Evolutionary conservation across 148 eudicot genomes (phyloP).

Genomic region (Polygonum maritimum): DNA sequence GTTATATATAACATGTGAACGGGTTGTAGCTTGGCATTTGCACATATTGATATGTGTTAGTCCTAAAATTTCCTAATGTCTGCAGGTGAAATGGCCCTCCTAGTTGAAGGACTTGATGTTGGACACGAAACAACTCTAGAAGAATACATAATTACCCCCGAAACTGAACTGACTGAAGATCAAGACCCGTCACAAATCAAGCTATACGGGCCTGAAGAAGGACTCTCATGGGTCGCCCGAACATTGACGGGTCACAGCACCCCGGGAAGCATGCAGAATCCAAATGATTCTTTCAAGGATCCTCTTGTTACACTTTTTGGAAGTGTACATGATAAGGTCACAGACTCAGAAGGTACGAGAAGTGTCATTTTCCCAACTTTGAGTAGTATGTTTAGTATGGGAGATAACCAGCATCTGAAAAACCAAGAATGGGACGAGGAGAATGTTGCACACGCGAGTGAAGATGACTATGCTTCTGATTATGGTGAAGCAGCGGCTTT

Average conservation of each 20-base stretch:
- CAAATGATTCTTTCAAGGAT: conserved; percentile 35
- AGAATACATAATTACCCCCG: conserved; percentile 56
- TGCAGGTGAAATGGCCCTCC: conserved; percentile 26
- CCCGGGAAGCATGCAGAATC: conserved; percentile 45
- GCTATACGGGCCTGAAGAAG: conserved; percentile 67
- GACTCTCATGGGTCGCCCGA: conserved; percentile 75
- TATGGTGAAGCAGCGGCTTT: conserved; percentile 23
- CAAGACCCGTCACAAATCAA: conserved; percentile 33
- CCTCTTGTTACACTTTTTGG: conserved; percentile 73
- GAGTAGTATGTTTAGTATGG: conserved; percentile 64
- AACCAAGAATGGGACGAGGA: conserved; percentile 53
- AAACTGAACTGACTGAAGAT: conserved; percentile 36
- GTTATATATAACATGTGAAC: background rate
- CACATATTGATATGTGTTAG: background rate
- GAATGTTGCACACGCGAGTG: conserved; percentile 16
- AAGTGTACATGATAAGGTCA: conserved; percentile 68
- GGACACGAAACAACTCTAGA: conserved; percentile 64
- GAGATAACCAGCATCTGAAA: conserved; percentile 27
- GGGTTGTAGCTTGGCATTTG: background rate
- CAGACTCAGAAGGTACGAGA: conserved; percentile 55
- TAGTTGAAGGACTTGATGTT: conserved; percentile 52
- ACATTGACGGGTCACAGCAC: conserved; percentile 63
- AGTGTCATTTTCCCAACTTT: conserved; percentile 62
- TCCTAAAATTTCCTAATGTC: background rate
- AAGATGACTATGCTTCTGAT: conserved; percentile 28